These are phyloP conservation scores for Ophiosphaerella narmari DNA, from an alignment of 2,329 filamentous ascomycete genomes.

Conservation along the genomic window DNA sequence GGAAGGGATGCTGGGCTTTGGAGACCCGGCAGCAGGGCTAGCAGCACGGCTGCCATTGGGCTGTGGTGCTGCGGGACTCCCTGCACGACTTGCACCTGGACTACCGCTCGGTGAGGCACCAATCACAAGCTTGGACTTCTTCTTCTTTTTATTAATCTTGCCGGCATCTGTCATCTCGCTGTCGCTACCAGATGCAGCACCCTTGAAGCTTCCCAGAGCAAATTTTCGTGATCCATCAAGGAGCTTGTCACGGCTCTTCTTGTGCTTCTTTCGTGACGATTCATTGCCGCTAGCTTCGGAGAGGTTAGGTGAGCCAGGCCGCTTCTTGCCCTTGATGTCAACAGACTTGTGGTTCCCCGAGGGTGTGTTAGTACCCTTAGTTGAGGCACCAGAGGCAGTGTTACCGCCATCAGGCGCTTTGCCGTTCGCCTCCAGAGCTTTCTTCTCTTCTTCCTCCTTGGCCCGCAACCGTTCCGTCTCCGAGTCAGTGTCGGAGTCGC, in stretches of 20 bases:
- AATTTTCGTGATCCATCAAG: slow-evolving; percentile 33
- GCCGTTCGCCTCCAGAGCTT: slow-evolving; percentile 54
- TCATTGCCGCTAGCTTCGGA: slow-evolving; percentile 94
- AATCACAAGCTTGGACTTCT: slow-evolving; percentile 61
- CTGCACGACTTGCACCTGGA: slow-evolving; percentile 62
- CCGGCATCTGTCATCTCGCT: slow-evolving; percentile 73
- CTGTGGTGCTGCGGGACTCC: slow-evolving; percentile 46
- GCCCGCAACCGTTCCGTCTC: slow-evolving; percentile 67
- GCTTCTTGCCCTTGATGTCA: slow-evolving; percentile 69
- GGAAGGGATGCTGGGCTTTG: slow-evolving; percentile 44
- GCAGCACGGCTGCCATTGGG: slow-evolving; percentile 36
- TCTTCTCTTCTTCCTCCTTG: slow-evolving; percentile 57
- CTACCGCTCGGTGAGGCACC: slow-evolving; percentile 63
- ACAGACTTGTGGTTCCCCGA: slow-evolving; percentile 59
- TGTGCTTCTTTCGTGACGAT: slow-evolving; percentile 69
- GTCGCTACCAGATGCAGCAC: slow-evolving; percentile 69
- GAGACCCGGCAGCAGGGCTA: slow-evolving; percentile 27
- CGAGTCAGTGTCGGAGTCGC: slow-evolving; percentile 55
- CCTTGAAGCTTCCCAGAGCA: slow-evolving; percentile 33
- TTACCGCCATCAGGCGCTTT: slow-evolving; percentile 53
- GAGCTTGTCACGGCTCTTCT: slow-evolving; percentile 44
- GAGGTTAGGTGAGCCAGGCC: slow-evolving; percentile 81
- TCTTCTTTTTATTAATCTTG: slow-evolving; percentile 62
- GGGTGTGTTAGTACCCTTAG: slow-evolving; percentile 73
- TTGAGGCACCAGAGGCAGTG: slow-evolving; percentile 59